Percentiles rank a stretch among this genome's conserved stretches.
phyloP scores from a whole-genome alignment of 257 asterid genomes.

The Nicotiana benthamiana region DNA sequence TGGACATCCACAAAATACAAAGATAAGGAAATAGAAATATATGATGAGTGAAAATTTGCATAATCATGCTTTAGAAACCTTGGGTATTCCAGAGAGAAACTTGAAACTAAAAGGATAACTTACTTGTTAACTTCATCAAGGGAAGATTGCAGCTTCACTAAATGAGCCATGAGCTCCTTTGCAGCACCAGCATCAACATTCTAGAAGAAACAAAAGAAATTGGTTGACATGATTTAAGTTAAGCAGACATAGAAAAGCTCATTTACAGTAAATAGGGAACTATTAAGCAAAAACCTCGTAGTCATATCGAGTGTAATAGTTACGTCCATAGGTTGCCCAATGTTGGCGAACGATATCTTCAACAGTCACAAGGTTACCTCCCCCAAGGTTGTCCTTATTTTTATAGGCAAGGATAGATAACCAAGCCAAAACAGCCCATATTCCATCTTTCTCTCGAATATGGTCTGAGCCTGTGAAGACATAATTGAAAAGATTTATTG shows the following conservation, averaged over 20 bases:
- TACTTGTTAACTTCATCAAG: conserved; percentile 80
- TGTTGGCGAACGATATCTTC: conserved; percentile 96
- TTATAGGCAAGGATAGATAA: conserved; percentile 78
- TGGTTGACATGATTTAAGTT: not conserved
- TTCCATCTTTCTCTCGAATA: conserved; percentile 96
- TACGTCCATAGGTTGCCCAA: conserved; percentile 93
- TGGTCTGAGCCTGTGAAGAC: conserved; percentile 81
- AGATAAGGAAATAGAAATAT: not conserved
- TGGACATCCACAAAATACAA: not conserved
- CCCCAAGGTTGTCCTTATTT: conserved; percentile 73
- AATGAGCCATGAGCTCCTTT: conserved; percentile 81
- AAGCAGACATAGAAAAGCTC: not conserved
- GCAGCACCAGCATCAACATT: conserved; percentile 85
- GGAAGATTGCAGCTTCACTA: conserved; percentile 84
- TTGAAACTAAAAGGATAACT: conserved; percentile 9
- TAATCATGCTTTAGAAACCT: conserved; percentile 6
- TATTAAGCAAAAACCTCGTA: conserved; percentile 53
- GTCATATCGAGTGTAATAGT: conserved; percentile 94
- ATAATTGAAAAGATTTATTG: not conserved
- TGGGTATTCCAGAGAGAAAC: not conserved
- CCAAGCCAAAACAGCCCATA: conserved; percentile 99
- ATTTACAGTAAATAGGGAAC: conserved; percentile 2
- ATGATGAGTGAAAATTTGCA: not conserved
- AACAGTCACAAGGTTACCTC: conserved; percentile 68
- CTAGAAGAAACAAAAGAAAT: conserved; percentile 32